phyloP scores from a whole-genome alignment of 192 early-diverging fungal species.

The Entomortierella parvispora region DNA sequence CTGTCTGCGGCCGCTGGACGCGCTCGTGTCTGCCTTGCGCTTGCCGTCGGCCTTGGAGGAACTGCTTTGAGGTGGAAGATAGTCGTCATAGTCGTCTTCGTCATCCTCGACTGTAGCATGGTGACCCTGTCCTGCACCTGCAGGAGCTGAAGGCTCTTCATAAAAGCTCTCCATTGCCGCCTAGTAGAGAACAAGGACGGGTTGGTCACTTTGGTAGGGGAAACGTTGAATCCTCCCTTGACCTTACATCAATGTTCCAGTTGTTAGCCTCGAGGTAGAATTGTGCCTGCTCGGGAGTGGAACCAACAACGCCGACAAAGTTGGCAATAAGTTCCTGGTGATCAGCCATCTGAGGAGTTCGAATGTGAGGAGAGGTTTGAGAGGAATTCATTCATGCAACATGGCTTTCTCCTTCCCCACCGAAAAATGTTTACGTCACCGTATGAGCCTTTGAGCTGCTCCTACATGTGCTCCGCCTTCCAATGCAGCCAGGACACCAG shows the following conservation, averaged over 20 bases:
- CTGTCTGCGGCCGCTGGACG: constrained; percentile 23
- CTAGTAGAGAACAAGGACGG: constrained; percentile 28
- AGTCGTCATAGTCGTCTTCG: constrained; percentile 13
- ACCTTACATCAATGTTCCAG: constrained; percentile 80
- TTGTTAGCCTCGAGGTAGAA: constrained; percentile 82
- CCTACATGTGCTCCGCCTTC: too few relatives aligned
- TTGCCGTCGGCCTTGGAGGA: constrained; percentile 25
- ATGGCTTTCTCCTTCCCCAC: too few relatives aligned
- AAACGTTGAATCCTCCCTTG: neutral
- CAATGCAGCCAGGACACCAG: too few relatives aligned
- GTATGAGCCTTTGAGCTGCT: too few relatives aligned
- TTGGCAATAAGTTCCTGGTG: constrained; percentile 67
- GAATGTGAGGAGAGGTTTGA: too few relatives aligned
- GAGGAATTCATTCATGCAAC: too few relatives aligned
- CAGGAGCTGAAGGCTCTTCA: constrained; percentile 55
- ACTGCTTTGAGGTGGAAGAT: neutral
- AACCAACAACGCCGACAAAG: constrained; percentile 66
- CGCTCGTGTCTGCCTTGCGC: constrained; percentile 22
- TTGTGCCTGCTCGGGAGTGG: constrained; percentile 66
- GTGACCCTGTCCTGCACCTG: constrained; percentile 11
- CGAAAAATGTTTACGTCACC: too few relatives aligned
- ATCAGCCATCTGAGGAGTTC: constrained; percentile 44
- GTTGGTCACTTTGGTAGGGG: neutral
- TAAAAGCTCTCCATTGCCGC: constrained; percentile 76
- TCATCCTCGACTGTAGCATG: constrained; percentile 58